phyloP scores from a whole-genome alignment of 1,139 yeast genomes.

The Hyphopichia buzzinii region DNA sequence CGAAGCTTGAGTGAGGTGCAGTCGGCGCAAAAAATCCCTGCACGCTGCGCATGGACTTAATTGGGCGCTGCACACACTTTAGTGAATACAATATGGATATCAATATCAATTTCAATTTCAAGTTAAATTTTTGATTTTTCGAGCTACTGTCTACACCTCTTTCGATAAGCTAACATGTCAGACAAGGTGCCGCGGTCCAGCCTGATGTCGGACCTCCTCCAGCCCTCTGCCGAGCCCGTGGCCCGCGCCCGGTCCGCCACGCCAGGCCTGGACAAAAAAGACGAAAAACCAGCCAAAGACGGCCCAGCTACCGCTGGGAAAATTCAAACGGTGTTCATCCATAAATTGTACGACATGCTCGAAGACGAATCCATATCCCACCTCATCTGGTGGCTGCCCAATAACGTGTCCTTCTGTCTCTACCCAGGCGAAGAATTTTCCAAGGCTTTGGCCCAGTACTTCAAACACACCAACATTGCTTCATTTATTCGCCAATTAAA shows the following conservation, averaged over 20 bases:
- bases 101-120: too few relatives aligned
- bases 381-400: conserved; percentile 44
- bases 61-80: too few relatives aligned
- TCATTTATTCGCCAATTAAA: conserved; percentile 76
- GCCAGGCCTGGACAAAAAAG: not conserved
- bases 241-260: not conserved
- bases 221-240: not conserved
- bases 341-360: conserved; percentile 62
- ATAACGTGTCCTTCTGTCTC: conserved; percentile 38
- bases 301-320: conserved; percentile 18
- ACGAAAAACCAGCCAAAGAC: not conserved
- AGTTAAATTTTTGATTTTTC: too few relatives aligned
- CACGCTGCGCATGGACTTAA: too few relatives aligned
- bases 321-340: conserved; percentile 59
- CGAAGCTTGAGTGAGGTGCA: too few relatives aligned
- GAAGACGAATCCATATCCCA: conserved; percentile 52
- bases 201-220: conserved; percentile 2
- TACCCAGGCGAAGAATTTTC: conserved; percentile 60
- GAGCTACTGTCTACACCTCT: too few relatives aligned
- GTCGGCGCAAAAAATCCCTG: too few relatives aligned
- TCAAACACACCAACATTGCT: conserved; percentile 76
- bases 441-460: conserved; percentile 59
- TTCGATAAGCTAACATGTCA: too few relatives aligned
- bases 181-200: not conserved
- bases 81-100: too few relatives aligned